Conservation (phyloP, 306 rosid genomes). For the Ammopiptanthus mongolicus region DNA sequence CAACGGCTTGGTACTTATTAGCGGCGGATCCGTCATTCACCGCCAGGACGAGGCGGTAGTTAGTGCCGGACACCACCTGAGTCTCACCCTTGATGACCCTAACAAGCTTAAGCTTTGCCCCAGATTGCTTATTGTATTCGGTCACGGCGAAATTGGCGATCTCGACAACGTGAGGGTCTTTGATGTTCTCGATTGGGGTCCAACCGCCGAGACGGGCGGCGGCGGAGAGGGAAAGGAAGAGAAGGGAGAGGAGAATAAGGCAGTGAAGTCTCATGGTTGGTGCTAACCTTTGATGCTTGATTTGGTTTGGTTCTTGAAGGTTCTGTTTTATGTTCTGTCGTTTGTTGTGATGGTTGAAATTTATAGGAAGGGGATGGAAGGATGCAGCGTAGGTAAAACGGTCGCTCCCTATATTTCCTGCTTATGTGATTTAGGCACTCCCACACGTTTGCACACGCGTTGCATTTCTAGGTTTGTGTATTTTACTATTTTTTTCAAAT, state of each 20-base stretch:
- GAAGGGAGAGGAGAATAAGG: constrained; percentile 9
- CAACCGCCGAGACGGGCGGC: constrained; percentile 19
- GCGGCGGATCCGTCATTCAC: constrained; percentile 10
- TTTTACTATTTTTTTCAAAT: too few species aligned
- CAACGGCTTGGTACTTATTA: constrained; percentile 25
- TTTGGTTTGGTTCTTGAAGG: background rate
- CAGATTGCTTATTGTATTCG: constrained; percentile 36
- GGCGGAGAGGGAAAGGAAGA: constrained; percentile 1
- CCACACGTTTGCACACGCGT: background rate
- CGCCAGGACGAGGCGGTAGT: constrained; percentile 39
- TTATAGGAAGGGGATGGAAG: background rate
- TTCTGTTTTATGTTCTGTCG: background rate
- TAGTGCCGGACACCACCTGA: constrained; percentile 48
- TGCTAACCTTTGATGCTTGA: background rate
- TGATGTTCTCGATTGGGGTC: constrained; percentile 34
- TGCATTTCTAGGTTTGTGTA: too few species aligned
- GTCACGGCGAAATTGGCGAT: constrained; percentile 48
- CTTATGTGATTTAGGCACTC: background rate
- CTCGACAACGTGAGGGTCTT: constrained; percentile 39
- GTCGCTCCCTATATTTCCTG: background rate
- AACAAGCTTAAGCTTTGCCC: constrained; percentile 16
- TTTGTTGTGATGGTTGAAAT: background rate
- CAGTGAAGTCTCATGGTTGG: background rate
- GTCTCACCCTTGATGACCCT: constrained; percentile 33
- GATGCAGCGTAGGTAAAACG: background rate